A percentile compares a stretch with the other conserved stretches of the same genome.
Evolutionary conservation across 1,284 basidiomycete species (phyloP).

Genomic region (Ceratobasidium theobromae): DNA sequence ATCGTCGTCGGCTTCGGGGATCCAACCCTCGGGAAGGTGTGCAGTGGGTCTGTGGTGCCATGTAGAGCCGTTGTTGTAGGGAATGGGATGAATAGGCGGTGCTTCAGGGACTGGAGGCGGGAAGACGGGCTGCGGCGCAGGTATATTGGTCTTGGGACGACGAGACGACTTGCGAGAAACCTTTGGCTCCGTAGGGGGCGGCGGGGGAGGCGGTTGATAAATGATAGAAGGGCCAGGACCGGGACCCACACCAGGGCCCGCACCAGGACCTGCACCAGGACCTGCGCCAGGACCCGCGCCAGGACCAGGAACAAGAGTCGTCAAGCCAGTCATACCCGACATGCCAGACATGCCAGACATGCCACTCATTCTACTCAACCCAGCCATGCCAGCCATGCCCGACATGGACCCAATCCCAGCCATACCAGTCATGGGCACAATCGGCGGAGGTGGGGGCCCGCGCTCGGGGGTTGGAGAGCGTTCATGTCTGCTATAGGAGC

Average conservation of each 20-base stretch:
- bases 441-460: not conserved
- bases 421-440: conserved; percentile 8
- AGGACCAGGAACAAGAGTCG: not conserved
- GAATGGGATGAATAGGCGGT: conserved; percentile 11
- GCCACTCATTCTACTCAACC: conserved; percentile 6
- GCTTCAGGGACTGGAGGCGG: not conserved
- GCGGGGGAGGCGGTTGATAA: conserved; percentile 1
- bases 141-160: conserved; percentile 22
- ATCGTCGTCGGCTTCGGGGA: conserved; percentile 1
- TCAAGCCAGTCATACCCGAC: conserved; percentile 5
- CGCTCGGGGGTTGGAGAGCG: not conserved
- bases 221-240: not conserved
- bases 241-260: conserved; percentile 1
- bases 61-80: conserved; percentile 3
- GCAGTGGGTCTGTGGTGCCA: not conserved
- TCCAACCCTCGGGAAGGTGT: conserved; percentile 16
- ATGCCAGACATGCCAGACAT: conserved; percentile 9
- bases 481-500: not conserved
- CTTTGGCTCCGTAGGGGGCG: conserved; percentile 1
- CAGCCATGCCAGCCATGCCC: conserved; percentile 12
- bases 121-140: conserved; percentile 24
- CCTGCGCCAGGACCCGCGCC: conserved; percentile 7
- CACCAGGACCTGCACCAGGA: not conserved
- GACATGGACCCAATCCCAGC: no score
- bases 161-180: conserved; percentile 6